phyloP scores from a whole-genome alignment of 2,329 filamentous ascomycete species.

The Daldinia eschscholtzii region DNA sequence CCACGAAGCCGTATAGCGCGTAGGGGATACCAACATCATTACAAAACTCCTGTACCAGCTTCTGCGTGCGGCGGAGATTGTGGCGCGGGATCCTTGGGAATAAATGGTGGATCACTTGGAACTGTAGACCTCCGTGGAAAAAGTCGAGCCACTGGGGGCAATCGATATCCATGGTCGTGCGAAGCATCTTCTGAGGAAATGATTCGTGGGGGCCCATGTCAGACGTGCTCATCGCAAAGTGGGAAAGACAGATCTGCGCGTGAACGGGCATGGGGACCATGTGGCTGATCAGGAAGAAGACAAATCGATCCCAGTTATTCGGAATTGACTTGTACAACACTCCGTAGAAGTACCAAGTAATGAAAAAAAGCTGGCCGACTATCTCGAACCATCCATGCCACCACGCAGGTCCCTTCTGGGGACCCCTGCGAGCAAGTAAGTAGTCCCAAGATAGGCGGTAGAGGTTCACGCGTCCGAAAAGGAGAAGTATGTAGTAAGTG shows the following conservation, averaged over 20 bases:
- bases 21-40: conserved; percentile 86
- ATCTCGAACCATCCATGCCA: conserved; percentile 89
- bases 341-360: conserved; percentile 88
- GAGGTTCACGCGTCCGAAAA: conserved; percentile 87
- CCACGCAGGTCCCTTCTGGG: conserved; percentile 80
- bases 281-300: conserved; percentile 84
- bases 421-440: conserved; percentile 76
- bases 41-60: conserved; percentile 84
- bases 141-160: conserved; percentile 91
- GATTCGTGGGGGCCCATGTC: conserved; percentile 87
- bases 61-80: conserved; percentile 81
- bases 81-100: conserved; percentile 87
- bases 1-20: conserved; percentile 84
- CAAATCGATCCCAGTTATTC: conserved; percentile 74
- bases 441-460: conserved; percentile 86
- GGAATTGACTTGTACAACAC: conserved; percentile 81
- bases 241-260: conserved; percentile 89
- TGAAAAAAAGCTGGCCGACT: conserved; percentile 82
- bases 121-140: conserved; percentile 88
- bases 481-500: conserved; percentile 84
- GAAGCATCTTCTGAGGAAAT: conserved; percentile 90
- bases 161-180: conserved; percentile 94
- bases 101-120: conserved; percentile 89
- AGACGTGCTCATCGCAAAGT: conserved; percentile 93
- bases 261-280: conserved; percentile 85